A percentile compares a stretch with the other conserved stretches of the same genome.
Conservation (phyloP, 305 asterid species). For the Salvia sclarea region DNA sequence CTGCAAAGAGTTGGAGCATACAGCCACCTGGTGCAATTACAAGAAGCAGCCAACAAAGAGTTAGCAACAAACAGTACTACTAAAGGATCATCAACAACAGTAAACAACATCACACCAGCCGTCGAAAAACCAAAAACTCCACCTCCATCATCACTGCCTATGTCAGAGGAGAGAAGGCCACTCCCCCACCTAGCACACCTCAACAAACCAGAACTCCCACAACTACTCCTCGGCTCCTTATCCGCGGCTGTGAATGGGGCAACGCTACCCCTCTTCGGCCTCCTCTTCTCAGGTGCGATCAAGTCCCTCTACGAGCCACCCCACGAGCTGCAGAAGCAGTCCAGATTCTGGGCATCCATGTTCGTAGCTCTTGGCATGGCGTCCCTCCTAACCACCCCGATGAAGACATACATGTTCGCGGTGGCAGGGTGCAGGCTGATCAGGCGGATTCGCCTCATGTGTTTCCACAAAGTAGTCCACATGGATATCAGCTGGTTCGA, state of each 20-base stretch:
- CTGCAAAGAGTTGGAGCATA: constrained; percentile 51
- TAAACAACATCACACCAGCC: constrained; percentile 29
- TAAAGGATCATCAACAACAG: constrained; percentile 25
- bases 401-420: constrained; percentile 51
- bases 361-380: constrained; percentile 54
- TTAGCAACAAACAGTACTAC: constrained; percentile 10
- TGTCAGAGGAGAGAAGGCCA: constrained; percentile 23
- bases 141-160: constrained; percentile 7
- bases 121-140: background rate
- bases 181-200: constrained; percentile 56
- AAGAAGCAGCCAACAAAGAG: constrained; percentile 30
- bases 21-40: constrained; percentile 51
- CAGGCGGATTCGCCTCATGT: constrained; percentile 59
- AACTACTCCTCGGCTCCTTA: constrained; percentile 49
- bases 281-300: constrained; percentile 52
- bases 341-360: constrained; percentile 66
- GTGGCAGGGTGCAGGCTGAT: constrained; percentile 57
- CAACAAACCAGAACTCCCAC: constrained; percentile 60
- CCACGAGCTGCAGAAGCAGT: constrained; percentile 49
- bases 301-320: constrained; percentile 56
- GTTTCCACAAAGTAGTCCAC: constrained; percentile 62
- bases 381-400: constrained; percentile 58
- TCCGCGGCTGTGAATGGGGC: constrained; percentile 64
- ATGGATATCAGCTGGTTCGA: constrained; percentile 57
- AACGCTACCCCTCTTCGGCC: constrained; percentile 56